Evolutionary conservation across 345 rosid genomes (phyloP).

Genomic region (Eucalyptus dawsonii): DNA sequence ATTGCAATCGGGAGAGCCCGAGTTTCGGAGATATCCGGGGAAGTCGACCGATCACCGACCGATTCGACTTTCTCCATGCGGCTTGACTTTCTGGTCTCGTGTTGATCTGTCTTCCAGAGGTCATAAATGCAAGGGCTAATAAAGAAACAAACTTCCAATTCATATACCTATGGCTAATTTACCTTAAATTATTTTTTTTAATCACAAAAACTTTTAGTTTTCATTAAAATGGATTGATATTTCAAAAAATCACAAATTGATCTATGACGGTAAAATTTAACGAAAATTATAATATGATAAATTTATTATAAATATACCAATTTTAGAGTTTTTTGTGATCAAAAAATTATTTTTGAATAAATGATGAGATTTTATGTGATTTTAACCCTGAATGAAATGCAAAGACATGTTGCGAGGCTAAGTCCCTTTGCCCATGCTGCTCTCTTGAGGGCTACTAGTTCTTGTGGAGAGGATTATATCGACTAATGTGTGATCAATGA

Average conservation of each 20-base stretch:
- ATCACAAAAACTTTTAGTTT: accelerated
- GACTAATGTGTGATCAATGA: neutral
- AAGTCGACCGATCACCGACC: neutral
- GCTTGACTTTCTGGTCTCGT: neutral
- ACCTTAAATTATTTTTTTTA: too few species aligned
- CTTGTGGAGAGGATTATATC: neutral
- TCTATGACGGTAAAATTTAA: too few species aligned
- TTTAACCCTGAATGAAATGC: too few species aligned
- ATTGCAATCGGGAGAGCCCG: neutral
- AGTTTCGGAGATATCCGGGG: neutral
- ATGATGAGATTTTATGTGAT: too few species aligned
- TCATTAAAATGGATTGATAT: too few species aligned
- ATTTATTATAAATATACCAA: accelerated
- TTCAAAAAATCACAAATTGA: too few species aligned
- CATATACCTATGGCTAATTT: accelerated
- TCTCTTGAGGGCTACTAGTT: neutral
- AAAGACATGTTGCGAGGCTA: neutral
- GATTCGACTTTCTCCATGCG: neutral
- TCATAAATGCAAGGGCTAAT: neutral
- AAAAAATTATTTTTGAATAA: too few species aligned
- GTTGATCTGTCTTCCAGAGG: neutral
- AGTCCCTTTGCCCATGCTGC: neutral
- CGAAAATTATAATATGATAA: accelerated
- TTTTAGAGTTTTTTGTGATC: accelerated
- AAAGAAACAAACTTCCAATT: neutral